These are phyloP conservation scores for Hawksworthiomyces lignivorus DNA, from an alignment of 2,329 filamentous ascomycete species.

Conservation along the genomic window DNA sequence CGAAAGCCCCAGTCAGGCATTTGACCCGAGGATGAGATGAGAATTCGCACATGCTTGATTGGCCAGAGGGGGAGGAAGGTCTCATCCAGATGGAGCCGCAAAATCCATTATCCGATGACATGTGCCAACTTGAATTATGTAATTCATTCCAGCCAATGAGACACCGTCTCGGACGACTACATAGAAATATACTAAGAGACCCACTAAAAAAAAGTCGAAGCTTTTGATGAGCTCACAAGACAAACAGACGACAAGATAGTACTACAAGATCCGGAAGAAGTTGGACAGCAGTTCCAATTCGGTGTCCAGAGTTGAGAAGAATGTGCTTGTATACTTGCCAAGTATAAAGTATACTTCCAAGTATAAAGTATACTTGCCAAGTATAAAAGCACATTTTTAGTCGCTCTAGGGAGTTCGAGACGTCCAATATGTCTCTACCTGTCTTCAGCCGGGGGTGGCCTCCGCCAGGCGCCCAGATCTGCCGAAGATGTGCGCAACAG, in stretches of 20 bases:
- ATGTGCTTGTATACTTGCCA: no score
- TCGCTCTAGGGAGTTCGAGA: no score
- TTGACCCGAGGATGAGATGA: conserved; percentile 17
- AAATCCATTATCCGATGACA: no score
- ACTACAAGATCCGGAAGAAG: no score
- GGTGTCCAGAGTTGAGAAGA: no score
- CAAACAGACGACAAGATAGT: background rate
- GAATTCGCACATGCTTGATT: conserved; percentile 17
- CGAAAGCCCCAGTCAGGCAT: conserved; percentile 2
- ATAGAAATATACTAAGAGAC: background rate
- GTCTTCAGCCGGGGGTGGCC: conserved; percentile 7
- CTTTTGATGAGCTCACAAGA: background rate
- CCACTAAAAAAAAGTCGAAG: conserved; percentile 10
- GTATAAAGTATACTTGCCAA: no score
- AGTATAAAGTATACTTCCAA: no score
- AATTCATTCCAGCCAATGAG: conserved; percentile 3
- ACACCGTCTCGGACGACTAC: no score
- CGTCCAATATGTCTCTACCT: conserved; percentile 10
- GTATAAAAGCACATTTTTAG: no score
- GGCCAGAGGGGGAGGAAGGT: conserved; percentile 9
- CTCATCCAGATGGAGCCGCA: no score
- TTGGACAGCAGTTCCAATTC: no score
- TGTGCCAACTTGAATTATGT: no score
- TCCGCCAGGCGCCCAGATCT: conserved; percentile 5
- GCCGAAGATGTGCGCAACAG: conserved; percentile 12